Base-by-base conservation (phyloP, 306 rosid species). In the Begonia loranthoides region DNA sequence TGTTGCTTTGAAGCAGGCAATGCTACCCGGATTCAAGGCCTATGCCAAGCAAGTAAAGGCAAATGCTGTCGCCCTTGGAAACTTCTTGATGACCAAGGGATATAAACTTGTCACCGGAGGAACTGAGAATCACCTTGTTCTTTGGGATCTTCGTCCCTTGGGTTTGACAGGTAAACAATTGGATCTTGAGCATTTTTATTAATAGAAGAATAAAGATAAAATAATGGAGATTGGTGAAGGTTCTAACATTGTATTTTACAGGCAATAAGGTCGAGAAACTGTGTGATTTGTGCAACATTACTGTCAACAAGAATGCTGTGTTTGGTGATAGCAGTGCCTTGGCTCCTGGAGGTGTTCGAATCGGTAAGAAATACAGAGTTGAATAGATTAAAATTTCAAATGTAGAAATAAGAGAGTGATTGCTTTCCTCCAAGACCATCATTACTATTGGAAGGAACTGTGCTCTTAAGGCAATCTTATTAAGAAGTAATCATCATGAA, bases 201-300 rank as follows among this genome's bases (percentile, higher is more conserved):
- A 19, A 13, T 59, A 28, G 7, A 28, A 28, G 9, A 28, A 7
- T 28, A 5, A 28, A 19, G 22, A 1, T 4, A 0, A 28, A 28
- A 28, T 28, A 5, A 4, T 28, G 36, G 36, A 28, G 36, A 28
- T 28, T 28, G 22, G 36, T 28, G 8, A 28, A 28, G 36, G 36
- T 28, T 28, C 36, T 28, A 28, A 5, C 36, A 48, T 50, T 73
- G 17, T 60, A 33, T 63, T 21, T 54, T 67, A 65, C 74, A 87
- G 96, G 96, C 67, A 87, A 87, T 55, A 87, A 87, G 92, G 96
- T 87, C n/a, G 96, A 87, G 79, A 87, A 87, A 74, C 92, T 87
- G 9, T 87, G 96, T 62, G 96, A 87, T 49, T 76, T 87, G 14
- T 78, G 87, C 59, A 80, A 74, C 77, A 87, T 87, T 49, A 87